Conservation (phyloP, 441 rosid genomes). For the Melastoma candidum region DNA sequence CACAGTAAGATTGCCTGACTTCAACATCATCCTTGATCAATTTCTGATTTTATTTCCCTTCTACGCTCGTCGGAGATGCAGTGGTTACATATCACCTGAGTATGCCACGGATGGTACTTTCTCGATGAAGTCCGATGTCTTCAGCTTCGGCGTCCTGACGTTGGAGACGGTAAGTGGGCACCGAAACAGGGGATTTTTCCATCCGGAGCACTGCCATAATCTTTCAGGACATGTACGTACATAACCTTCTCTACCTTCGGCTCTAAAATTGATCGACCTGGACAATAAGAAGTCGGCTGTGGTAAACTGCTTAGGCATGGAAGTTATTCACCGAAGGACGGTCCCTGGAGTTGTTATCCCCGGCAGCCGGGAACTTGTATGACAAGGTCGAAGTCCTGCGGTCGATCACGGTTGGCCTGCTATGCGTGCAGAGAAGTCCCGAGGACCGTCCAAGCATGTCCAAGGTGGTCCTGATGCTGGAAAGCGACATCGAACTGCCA, state of each 20-base stretch:
- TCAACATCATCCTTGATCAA: too few relatives aligned
- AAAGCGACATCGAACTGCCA: constrained; percentile 12
- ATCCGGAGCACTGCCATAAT: constrained; percentile 1
- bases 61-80: background rate
- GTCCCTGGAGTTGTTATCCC: background rate
- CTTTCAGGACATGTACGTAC: constrained; percentile 9
- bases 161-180: constrained; percentile 10
- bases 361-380: too few relatives aligned
- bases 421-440: constrained; percentile 1
- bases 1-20: too few relatives aligned
- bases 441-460: constrained; percentile 7
- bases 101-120: constrained; percentile 9
- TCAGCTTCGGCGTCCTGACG: constrained; percentile 4
- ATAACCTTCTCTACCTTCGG: too few relatives aligned
- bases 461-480: constrained; percentile 7
- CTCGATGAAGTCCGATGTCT: constrained; percentile 10
- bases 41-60: too few relatives aligned
- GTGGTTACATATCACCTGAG: constrained; percentile 17
- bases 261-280: too few relatives aligned
- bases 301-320: constrained; percentile 17
- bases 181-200: constrained; percentile 13
- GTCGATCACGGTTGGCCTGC: background rate
- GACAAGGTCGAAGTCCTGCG: too few relatives aligned
- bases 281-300: too few relatives aligned
- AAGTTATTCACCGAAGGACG: constrained; percentile 14